phyloP scores from a whole-genome alignment of 2,329 filamentous ascomycete species.

The Graphium sp. region DNA sequence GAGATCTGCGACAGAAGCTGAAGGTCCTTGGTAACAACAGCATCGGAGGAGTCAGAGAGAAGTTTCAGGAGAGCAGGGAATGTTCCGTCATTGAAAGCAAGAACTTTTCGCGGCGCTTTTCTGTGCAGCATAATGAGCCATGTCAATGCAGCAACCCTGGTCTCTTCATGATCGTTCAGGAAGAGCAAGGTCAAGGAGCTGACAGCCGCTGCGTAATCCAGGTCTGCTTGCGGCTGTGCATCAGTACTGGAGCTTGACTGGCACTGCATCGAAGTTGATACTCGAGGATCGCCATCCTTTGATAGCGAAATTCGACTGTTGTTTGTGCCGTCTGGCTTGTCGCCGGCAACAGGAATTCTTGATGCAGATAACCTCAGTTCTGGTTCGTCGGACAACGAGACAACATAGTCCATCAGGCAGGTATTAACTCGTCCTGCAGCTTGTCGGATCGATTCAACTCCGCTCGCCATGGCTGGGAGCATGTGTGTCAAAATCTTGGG shows the following conservation, averaged over 20 bases:
- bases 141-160: slow-evolving; percentile 77
- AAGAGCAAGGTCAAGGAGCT: slow-evolving; percentile 87
- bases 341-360: slow-evolving; percentile 22
- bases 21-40: slow-evolving; percentile 87
- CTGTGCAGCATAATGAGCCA: slow-evolving; percentile 98
- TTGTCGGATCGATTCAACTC: slow-evolving; percentile 73
- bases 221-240: slow-evolving; percentile 40
- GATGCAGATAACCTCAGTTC: slow-evolving; percentile 16
- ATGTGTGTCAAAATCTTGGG: slow-evolving; percentile 84
- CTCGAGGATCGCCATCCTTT: slow-evolving; percentile 33
- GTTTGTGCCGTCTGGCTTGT: slow-evolving; percentile 26
- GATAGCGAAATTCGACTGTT: slow-evolving; percentile 34
- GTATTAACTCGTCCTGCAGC: slow-evolving; percentile 81
- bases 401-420: slow-evolving; percentile 85
- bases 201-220: slow-evolving; percentile 94
- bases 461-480: slow-evolving; percentile 84
- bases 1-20: slow-evolving; percentile 93
- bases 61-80: slow-evolving; percentile 95
- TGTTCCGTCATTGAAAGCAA: slow-evolving; percentile 92
- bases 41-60: slow-evolving; percentile 84
- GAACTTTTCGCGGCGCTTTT: slow-evolving; percentile 81
- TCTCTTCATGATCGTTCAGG: slow-evolving; percentile 91
- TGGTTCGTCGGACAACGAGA: slow-evolving; percentile 66
- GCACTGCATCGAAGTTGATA: slow-evolving; percentile 32
- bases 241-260: slow-evolving; percentile 17